Evolutionary conservation across 345 rosid genomes (phyloP), one percentile per base, ranked within the genome.

Genomic region (Lagerstroemia speciosa): DNA sequence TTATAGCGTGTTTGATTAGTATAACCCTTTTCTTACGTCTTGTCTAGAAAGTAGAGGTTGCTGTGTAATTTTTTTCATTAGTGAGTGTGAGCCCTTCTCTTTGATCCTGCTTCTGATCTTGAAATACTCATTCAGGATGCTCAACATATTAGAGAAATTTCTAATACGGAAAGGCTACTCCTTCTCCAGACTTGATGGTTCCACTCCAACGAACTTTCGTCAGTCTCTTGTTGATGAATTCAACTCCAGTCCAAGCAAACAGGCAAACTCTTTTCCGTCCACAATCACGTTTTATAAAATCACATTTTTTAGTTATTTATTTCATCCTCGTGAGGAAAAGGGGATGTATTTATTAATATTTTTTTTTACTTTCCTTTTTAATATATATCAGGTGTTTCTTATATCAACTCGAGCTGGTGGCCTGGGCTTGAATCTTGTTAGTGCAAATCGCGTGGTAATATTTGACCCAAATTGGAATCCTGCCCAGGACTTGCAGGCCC

Each of bases 401-500:
- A 93, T 93, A 84, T 93, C 98, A 64, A 89, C 97, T 72, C 85
- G 96, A 81, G 98, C 97, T 72, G 97, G 98, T 75, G 98, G 97
- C 67, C 91, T 94, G 68, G 99, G 99, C 64, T 82, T 94, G 79
- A 94, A 94, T 87, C 99, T 91, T 71, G 97, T 88, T 60, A 89
- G 96, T 32, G 99, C 97, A 6, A 91, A 94, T 74, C 91, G 96
- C 3, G 97, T 91, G 71, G 95, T 94, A 63, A 88, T 94, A 81
- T 94, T 94, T 72, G 96, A 93, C 73, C 97, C 97, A 62, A 94
- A 88, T 69, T 94, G 99, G 97, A 94, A 89, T 78, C 99, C 97
- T 1, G 89, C 97, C 24, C 94, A 85, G 71, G 99, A 94, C 79
- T 82, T 91, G 50, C 97, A 89, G 75, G 97, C 97, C 17, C 96